Evolutionary conservation across 495 filamentous ascomycete species (phyloP).

Genomic region (Xylaria castorea): DNA sequence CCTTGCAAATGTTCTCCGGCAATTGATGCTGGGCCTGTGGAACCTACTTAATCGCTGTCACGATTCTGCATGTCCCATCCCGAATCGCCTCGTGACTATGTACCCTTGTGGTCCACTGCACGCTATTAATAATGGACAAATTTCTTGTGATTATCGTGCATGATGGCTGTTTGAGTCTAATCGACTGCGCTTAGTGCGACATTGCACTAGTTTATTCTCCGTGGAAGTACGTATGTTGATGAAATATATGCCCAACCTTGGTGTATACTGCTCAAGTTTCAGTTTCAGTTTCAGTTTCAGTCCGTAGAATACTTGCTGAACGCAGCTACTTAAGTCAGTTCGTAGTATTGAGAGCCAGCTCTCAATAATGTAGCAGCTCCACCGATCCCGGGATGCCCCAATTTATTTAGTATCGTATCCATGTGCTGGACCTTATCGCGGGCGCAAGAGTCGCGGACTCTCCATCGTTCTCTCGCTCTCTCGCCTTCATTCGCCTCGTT

Average conservation of each 20-base stretch:
- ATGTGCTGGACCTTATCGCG: conserved; percentile 4
- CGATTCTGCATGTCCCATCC: neutral
- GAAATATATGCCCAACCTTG: neutral
- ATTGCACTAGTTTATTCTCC: too few species aligned
- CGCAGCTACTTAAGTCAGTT: neutral
- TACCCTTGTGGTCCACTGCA: neutral
- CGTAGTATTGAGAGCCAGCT: neutral
- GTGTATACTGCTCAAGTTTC: neutral
- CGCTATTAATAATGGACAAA: neutral
- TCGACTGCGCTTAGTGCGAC: neutral
- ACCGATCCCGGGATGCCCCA: neutral
- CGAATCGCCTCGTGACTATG: neutral
- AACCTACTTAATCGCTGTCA: neutral
- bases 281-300: neutral
- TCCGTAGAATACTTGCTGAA: neutral
- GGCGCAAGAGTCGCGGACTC: neutral
- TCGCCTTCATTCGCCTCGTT: neutral
- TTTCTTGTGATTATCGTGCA: neutral
- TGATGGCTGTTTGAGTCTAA: neutral
- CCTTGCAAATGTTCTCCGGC: neutral
- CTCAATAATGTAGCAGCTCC: neutral
- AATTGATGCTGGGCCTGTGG: neutral
- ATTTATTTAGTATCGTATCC: conserved; percentile 4
- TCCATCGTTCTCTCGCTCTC: conserved; percentile 1
- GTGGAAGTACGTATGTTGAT: neutral